Base-by-base conservation (phyloP, 1,284 basidiomycete species). In the Trichosporon faecale region DNA sequence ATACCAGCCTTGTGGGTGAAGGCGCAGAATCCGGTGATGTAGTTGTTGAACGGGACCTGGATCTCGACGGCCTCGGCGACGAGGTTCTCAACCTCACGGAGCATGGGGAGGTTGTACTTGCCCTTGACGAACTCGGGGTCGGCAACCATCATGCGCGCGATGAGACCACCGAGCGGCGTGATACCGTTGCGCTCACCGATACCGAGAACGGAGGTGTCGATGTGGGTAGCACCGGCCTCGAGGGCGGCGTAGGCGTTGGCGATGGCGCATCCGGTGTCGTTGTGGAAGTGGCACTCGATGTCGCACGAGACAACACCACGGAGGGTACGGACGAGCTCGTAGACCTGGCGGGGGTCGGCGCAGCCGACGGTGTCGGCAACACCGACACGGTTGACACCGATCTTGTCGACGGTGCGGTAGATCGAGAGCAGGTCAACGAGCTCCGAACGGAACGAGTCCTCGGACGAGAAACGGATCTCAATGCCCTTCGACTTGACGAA, bases 1-100 rank as follows among this genome's bases (percentile, higher is more conserved):
- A 99, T 99, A 84, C 97, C 97, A 35, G 97, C 97, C 90, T 99
- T 99, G 91, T 99, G 97, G 29, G 97, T 99, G 87, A 99, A 99
- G 21, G 97, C 97, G 82, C 97, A 99, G 86, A 98, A 99, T 33
- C 97, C 97, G 69, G 87, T 88, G 77, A 88, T 87, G 80, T 87
- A 87, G 85, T 85, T 85, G 82, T 83, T 84, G 78, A 99, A 99
- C 49, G 97, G 96, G 61, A 99, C 90, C 78, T 95, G 94, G 82
- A 99, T 94, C 84, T 98, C 94, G 73, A 99, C 97, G 66, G 96
- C 95, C 85, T 98, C 95, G 70, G 97, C 97, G 74, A 99, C 96
- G 79, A 98, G 87, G 87, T 99, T 98, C 86, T 99, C 97, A 76
- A 99, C 92, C 85, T 99, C 96, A 79, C 97, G 93, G 67, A 99